These are phyloP conservation scores for Calonectria montana DNA, from an alignment of 2,329 filamentous ascomycete genomes.

Conservation along the genomic window DNA sequence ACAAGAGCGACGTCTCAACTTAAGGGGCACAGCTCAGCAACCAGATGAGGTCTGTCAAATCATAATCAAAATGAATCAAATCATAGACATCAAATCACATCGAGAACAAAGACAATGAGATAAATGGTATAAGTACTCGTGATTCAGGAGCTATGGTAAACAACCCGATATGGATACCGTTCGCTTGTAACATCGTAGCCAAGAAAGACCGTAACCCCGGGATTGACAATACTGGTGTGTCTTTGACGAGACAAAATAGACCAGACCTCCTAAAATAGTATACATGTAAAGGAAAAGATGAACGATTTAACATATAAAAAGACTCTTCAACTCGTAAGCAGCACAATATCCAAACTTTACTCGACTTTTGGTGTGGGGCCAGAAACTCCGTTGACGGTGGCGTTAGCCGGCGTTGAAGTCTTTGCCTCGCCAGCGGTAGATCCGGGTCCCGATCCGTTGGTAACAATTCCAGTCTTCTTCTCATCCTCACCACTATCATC, in stretches of 20 bases:
- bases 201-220: slow-evolving; percentile 42
- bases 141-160: slow-evolving; percentile 32
- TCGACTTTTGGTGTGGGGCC: slow-evolving; percentile 60
- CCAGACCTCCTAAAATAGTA: slow-evolving; percentile 32
- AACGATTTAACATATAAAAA: slow-evolving; percentile 33
- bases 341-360: slow-evolving; percentile 35
- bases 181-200: slow-evolving; percentile 44
- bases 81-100: background rate
- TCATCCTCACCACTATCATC: slow-evolving; percentile 94
- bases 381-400: slow-evolving; percentile 58
- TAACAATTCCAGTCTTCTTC: slow-evolving; percentile 64
- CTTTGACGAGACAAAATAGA: slow-evolving; percentile 35
- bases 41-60: background rate
- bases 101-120: background rate
- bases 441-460: slow-evolving; percentile 58
- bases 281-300: slow-evolving; percentile 32
- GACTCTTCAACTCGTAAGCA: slow-evolving; percentile 41
- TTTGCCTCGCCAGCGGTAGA: slow-evolving; percentile 65
- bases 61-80: background rate
- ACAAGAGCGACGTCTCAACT: too few relatives aligned
- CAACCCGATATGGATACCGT: slow-evolving; percentile 42
- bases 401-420: slow-evolving; percentile 59
- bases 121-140: slow-evolving; percentile 27
- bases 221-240: slow-evolving; percentile 35
- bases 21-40: background rate